A percentile compares a stretch with the other conserved stretches of the same genome.
phyloP scores from a whole-genome alignment of 2,329 filamentous ascomycete genomes.

The Venturia pyrina region DNA sequence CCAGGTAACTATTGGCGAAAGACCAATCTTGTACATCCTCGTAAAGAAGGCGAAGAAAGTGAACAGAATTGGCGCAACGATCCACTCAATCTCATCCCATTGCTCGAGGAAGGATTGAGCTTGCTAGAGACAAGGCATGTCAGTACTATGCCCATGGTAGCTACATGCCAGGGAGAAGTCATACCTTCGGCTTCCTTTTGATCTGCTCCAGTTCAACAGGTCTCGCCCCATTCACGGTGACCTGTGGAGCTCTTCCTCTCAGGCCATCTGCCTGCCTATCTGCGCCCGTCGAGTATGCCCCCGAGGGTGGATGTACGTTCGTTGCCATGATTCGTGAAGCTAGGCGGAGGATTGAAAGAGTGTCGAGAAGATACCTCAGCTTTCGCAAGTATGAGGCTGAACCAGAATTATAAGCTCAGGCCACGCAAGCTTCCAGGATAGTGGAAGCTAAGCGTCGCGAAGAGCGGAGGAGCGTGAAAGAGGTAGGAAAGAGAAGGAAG shows the following conservation, averaged over 20 bases:
- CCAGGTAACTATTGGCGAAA: conserved; percentile 65
- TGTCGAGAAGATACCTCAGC: not conserved
- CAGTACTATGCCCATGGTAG: not conserved
- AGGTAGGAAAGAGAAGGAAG: not conserved
- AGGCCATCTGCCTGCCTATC: conserved; percentile 34
- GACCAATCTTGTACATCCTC: conserved; percentile 56
- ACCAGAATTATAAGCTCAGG: not conserved
- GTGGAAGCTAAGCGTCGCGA: not conserved
- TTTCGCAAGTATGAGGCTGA: not conserved
- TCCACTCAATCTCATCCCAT: conserved; percentile 52
- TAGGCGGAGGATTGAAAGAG: not conserved
- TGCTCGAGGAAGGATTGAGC: conserved; percentile 49
- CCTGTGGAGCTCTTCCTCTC: conserved; percentile 34
- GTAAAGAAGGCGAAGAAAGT: conserved; percentile 56
- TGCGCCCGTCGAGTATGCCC: conserved; percentile 24
- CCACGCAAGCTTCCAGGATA: conserved; percentile 2
- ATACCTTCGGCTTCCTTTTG: conserved; percentile 40
- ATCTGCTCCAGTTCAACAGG: conserved; percentile 26
- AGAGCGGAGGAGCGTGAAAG: not conserved
- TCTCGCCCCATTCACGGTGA: conserved; percentile 21
- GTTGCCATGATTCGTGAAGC: conserved; percentile 4
- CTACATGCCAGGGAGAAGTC: not conserved
- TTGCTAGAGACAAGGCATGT: conserved; percentile 16
- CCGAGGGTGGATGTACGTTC: conserved; percentile 11
- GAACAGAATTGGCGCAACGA: conserved; percentile 54